Conservation (phyloP, 257 asterid species). For the Lycium barbarum region DNA sequence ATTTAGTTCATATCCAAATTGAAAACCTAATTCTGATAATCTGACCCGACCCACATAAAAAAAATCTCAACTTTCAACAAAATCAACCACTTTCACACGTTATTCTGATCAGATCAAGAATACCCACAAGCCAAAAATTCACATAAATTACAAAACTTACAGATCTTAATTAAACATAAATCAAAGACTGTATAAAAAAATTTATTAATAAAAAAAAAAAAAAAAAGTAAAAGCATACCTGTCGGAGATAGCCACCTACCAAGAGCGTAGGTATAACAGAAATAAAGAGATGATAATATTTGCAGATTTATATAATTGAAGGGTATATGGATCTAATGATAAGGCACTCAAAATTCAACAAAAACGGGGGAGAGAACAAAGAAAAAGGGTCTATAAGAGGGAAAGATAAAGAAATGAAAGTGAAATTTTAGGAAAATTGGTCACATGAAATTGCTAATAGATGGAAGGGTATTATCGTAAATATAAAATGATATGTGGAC, state of each 20-base stretch:
- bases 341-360: slow-evolving; percentile 9
- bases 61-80: not conserved
- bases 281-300: not conserved
- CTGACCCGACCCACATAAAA: slow-evolving; percentile 11
- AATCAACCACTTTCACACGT: not conserved
- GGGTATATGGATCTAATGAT: not conserved
- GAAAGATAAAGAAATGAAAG: not conserved
- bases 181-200: not conserved
- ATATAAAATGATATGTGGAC: not conserved
- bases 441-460: not conserved
- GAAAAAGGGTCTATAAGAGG: not conserved
- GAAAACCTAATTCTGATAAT: not conserved
- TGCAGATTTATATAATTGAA: not conserved
- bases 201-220: too few relatives aligned
- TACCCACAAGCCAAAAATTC: not conserved
- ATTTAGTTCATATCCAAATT: slow-evolving; percentile 11
- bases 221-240: not conserved
- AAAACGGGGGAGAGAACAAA: not conserved
- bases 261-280: not conserved
- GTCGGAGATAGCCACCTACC: slow-evolving; percentile 13
- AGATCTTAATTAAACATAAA: slow-evolving; percentile 18
- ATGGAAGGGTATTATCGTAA: not conserved
- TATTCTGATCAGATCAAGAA: not conserved
- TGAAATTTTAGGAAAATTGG: not conserved
- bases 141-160: not conserved